phyloP scores from a whole-genome alignment of 805 yeast genomes.

The Candida pini region DNA sequence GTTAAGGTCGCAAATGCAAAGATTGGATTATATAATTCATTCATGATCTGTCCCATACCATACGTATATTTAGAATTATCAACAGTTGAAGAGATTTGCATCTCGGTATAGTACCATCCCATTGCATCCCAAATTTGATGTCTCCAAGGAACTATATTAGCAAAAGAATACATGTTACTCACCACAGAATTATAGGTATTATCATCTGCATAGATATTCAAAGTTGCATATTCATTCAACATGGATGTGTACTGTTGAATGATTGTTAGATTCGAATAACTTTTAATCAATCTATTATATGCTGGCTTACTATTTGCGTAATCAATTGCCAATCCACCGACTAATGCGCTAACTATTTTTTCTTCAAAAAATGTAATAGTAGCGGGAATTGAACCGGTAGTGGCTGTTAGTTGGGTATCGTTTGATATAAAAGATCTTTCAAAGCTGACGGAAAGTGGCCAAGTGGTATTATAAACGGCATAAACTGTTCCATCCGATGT shows the following conservation, averaged over 20 bases:
- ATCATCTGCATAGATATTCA: conserved; percentile 2
- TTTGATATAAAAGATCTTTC: not conserved
- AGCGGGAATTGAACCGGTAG: conserved; percentile 9
- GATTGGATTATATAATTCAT: conserved; percentile 10
- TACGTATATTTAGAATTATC: conserved; percentile 1
- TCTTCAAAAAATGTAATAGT: not conserved
- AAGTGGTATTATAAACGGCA: too few relatives aligned
- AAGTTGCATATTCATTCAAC: conserved; percentile 5
- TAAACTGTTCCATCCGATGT: too few relatives aligned
- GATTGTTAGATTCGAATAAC: conserved; percentile 3
- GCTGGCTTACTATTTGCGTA: conserved; percentile 4
- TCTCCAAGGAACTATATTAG: conserved; percentile 12
- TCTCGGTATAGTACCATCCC: conserved; percentile 13
- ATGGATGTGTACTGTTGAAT: conserved; percentile 8
- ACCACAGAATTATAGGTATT: conserved; percentile 6
- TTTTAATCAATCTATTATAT: conserved; percentile 4
- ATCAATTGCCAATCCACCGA: conserved; percentile 7
- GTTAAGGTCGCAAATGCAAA: not conserved
- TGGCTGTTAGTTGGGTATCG: too few relatives aligned
- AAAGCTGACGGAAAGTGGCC: not conserved
- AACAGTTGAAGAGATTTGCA: conserved; percentile 1
- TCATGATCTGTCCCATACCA: conserved; percentile 11
- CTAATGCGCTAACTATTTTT: not conserved
- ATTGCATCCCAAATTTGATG: conserved; percentile 11
- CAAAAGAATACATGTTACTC: conserved; percentile 6